These are phyloP conservation scores for Chrysanthemum seticuspe DNA, from an alignment of 129 eudicot genomes.

Conservation along the genomic window DNA sequence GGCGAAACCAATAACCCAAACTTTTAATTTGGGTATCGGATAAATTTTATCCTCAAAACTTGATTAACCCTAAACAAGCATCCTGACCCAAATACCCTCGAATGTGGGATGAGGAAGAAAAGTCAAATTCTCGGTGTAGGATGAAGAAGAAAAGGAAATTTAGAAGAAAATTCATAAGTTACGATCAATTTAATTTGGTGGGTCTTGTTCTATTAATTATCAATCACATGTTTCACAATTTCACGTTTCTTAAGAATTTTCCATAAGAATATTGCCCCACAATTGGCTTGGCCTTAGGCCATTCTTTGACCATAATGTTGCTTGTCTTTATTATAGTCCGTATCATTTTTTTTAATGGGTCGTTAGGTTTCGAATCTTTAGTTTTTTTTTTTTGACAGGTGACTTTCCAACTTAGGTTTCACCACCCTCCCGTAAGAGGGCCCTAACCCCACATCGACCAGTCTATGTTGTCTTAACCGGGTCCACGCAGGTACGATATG, in stretches of 20 bases:
- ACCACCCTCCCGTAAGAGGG: no score
- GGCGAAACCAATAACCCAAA: no score
- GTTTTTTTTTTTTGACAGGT: no score
- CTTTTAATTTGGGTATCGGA: no score
- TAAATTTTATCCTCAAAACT: no score
- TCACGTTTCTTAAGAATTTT: slow-evolving; percentile 13
- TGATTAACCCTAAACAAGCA: no score
- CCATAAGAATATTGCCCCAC: background rate
- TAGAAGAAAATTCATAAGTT: slow-evolving; percentile 1
- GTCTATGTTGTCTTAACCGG: no score
- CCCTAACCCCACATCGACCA: no score
- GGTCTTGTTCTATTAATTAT: slow-evolving; percentile 17
- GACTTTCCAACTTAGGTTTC: no score
- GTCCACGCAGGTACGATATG: no score
- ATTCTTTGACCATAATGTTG: slow-evolving; percentile 6
- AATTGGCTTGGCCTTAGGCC: slow-evolving; percentile 5
- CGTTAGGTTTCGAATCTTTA: slow-evolving; percentile 36
- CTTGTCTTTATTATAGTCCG: background rate
- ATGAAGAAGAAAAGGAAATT: slow-evolving; percentile 25
- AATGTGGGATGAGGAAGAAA: no score
- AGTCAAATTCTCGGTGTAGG: background rate
- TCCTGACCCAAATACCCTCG: no score
- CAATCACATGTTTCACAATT: background rate
- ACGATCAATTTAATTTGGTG: slow-evolving; percentile 22
- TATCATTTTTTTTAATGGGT: slow-evolving; percentile 1